phyloP scores from a whole-genome alignment of 2,329 filamentous ascomycete species.

The Claviceps quebecensis region DNA sequence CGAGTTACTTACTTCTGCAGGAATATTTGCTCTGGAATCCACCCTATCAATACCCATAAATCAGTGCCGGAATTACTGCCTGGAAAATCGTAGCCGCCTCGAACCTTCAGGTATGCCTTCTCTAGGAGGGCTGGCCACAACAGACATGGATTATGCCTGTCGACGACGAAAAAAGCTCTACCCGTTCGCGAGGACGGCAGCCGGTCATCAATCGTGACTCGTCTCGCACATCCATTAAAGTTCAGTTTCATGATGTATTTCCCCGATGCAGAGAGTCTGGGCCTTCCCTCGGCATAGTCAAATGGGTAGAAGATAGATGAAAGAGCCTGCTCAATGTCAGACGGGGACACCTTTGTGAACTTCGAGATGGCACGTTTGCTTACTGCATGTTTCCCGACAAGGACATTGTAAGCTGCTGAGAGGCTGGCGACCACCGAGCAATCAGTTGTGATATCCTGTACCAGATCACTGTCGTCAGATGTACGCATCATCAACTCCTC shows the following conservation, averaged over 20 bases:
- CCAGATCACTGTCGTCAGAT: conserved; percentile 56
- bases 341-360: neutral
- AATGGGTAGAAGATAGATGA: conserved; percentile 64
- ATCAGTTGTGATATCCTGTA: conserved; percentile 91
- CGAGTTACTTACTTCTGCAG: conserved; percentile 48
- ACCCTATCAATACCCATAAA: conserved; percentile 81
- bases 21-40: conserved; percentile 94
- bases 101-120: conserved; percentile 90
- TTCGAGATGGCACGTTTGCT: conserved; percentile 6
- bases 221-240: conserved; percentile 87
- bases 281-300: conserved; percentile 40
- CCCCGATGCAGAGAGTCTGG: conserved; percentile 58
- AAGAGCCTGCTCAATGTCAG: conserved; percentile 39
- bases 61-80: conserved; percentile 96
- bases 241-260: conserved; percentile 88
- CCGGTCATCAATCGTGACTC: conserved; percentile 77
- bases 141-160: conserved; percentile 65
- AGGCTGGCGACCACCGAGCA: conserved; percentile 95
- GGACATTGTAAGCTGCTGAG: conserved; percentile 61
- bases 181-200: conserved; percentile 64
- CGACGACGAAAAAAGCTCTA: conserved; percentile 73
- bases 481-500: conserved; percentile 40
- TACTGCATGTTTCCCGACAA: conserved; percentile 56
- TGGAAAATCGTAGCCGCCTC: conserved; percentile 93
- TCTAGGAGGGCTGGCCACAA: conserved; percentile 89